Base-by-base conservation (phyloP, 75 land plant genomes). In the Cunninghamia lanceolata region DNA sequence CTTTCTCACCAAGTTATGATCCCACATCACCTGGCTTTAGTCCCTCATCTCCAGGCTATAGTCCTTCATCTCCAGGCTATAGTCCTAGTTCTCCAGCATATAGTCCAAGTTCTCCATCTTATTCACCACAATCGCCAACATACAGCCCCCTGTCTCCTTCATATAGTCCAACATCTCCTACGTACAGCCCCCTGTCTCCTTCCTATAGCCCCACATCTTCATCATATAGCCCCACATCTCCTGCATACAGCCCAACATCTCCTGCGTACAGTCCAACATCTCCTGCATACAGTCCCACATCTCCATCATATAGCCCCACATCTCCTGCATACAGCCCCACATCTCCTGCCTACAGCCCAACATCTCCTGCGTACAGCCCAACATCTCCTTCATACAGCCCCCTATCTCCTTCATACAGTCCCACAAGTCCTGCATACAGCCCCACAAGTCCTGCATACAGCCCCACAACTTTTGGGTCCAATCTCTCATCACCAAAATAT, bases 211-310 rank as follows among this genome's bases (percentile, higher is more conserved):
- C 90, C 30, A 92, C 93, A 14, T 94, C 96, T 11, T 95, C 95
- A 13, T 43, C 85, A 30, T 94, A 94, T 52, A 90, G 90, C 68
- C 94, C 94, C 13, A 0, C 1, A 17, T 89, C 93, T 66, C 94
- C 95, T 13, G 43, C 85, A 15, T 93, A 90, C 70, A 90, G 94
- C 71, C 95, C 95, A 2, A 91, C 94, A 15, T 92, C 94, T 36
- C 94, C 92, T 3, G 83, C n/a, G 1, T 63, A 89, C 89, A 89
- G 89, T 59, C 89, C 90, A 1, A 0, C 63, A 6, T 87, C 89
- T 14, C 84, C 89, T 36, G 84, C 86, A 28, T 85, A 86, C 28
- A 81, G 87, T 32, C 89, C 89, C 0, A 66, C 75, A 28, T 25
- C n/a, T 63, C 68, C 68, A 25, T n/a, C 30, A 4, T 89, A 89